Evolutionary conservation across 202 grass and related monocot species (phyloP).

Genomic region (Schoenoplectus tabernaemontani): DNA sequence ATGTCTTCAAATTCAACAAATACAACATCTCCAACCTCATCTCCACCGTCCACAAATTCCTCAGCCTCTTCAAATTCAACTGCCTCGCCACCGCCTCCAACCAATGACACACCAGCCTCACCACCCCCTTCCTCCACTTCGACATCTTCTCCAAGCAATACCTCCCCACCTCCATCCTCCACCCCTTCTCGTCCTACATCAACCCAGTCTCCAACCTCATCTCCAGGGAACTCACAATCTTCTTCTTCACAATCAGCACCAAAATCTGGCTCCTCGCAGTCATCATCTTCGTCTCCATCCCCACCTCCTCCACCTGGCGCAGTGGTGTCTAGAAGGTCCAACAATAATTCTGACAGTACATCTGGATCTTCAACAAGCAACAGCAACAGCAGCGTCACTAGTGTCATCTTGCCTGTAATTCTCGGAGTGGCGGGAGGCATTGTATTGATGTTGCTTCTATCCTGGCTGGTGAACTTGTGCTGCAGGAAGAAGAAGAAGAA

Average conservation of each 20-base stretch:
- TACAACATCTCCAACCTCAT: not conserved
- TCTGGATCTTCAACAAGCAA: not conserved
- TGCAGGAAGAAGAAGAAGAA: slow-evolving; percentile 48
- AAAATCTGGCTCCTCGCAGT: slow-evolving; percentile 16
- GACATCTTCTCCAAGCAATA: not conserved
- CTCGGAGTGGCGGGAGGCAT: slow-evolving; percentile 32
- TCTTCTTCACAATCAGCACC: slow-evolving; percentile 13
- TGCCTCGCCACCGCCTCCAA: not conserved
- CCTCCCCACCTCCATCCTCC: slow-evolving; percentile 21
- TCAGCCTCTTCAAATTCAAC: slow-evolving; percentile 1
- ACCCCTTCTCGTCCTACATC: slow-evolving; percentile 24
- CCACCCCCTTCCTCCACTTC: slow-evolving; percentile 22
- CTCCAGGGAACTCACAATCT: not conserved
- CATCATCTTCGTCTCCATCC: slow-evolving; percentile 6
- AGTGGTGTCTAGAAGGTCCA: slow-evolving; percentile 27
- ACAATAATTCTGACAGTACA: not conserved
- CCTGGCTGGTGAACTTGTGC: slow-evolving; percentile 48
- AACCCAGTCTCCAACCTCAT: slow-evolving; percentile 31
- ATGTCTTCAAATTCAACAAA: slow-evolving; percentile 64
- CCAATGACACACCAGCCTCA: not conserved
- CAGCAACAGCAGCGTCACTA: not conserved
- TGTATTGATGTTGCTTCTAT: slow-evolving; percentile 30
- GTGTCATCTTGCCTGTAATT: slow-evolving; percentile 17
- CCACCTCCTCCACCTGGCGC: slow-evolving; percentile 8
- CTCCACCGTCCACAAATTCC: slow-evolving; percentile 9